Evolutionary conservation across 2,329 filamentous ascomycete genomes (phyloP).

Genomic region (Penicillium sp.): DNA sequence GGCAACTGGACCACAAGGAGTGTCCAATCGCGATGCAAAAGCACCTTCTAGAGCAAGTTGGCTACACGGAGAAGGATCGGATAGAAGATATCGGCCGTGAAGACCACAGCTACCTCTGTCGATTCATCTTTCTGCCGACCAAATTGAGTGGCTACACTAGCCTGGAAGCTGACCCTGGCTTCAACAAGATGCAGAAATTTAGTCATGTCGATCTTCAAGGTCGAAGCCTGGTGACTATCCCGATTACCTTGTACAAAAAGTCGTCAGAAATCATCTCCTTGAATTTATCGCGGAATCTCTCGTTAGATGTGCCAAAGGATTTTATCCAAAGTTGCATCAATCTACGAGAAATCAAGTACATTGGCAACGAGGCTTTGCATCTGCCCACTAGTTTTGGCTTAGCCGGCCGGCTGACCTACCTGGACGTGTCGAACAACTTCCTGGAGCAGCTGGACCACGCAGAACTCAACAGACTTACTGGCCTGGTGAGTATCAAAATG

Average conservation of each 20-base stretch:
- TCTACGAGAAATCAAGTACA: conserved; percentile 91
- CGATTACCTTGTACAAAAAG: conserved; percentile 88
- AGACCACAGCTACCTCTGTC: conserved; percentile 94
- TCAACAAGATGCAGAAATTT: conserved; percentile 82
- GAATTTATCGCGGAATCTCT: conserved; percentile 88
- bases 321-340: conserved; percentile 93
- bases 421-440: conserved; percentile 93
- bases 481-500: conserved; percentile 82
- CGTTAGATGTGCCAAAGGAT: conserved; percentile 87
- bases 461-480: conserved; percentile 70
- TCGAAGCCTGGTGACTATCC: conserved; percentile 88
- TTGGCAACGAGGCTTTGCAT: conserved; percentile 85
- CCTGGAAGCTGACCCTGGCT: conserved; percentile 71
- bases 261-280: conserved; percentile 90
- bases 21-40: conserved; percentile 90
- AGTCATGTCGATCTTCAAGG: conserved; percentile 91
- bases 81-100: conserved; percentile 93
- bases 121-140: conserved; percentile 89
- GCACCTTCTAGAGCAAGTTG: conserved; percentile 81
- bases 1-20: conserved; percentile 74
- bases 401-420: conserved; percentile 75
- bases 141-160: conserved; percentile 76
- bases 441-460: conserved; percentile 84
- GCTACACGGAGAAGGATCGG: conserved; percentile 80
- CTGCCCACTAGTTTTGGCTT: conserved; percentile 80